phyloP scores from a whole-genome alignment of 2,329 filamentous ascomycete species.

The Aspergillus novofumigatus region DNA sequence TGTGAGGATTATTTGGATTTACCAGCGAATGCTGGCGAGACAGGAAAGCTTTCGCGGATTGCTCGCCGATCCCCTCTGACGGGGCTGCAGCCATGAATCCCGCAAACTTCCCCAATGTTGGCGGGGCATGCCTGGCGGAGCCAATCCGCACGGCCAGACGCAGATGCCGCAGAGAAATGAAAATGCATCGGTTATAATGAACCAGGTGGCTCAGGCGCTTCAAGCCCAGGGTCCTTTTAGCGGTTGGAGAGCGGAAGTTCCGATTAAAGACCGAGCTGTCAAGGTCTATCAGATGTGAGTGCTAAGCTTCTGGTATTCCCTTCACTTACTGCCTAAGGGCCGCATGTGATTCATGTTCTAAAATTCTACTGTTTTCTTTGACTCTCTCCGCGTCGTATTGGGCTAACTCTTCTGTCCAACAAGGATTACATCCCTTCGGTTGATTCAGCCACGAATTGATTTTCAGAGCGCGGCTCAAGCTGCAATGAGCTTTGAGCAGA shows the following conservation, averaged over 20 bases:
- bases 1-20: slow-evolving; percentile 7
- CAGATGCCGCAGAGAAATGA: slow-evolving; percentile 30
- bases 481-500: slow-evolving; percentile 43
- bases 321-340: not conserved
- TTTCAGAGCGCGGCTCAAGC: slow-evolving; percentile 36
- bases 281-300: slow-evolving; percentile 45
- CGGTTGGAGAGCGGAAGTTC: slow-evolving; percentile 44
- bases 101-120: slow-evolving; percentile 36
- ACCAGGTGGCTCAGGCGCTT: slow-evolving; percentile 37
- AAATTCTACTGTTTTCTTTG: not conserved
- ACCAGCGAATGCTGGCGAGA: slow-evolving; percentile 36
- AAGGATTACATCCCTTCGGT: slow-evolving; percentile 44
- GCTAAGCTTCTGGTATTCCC: not conserved
- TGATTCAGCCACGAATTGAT: slow-evolving; percentile 42
- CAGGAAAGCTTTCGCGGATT: slow-evolving; percentile 27
- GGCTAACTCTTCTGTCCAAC: slow-evolving; percentile 7
- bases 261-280: slow-evolving; percentile 35
- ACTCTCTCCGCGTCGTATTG: not conserved
- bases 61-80: slow-evolving; percentile 34
- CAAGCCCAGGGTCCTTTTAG: slow-evolving; percentile 39
- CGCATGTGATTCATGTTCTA: not conserved
- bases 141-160: slow-evolving; percentile 31
- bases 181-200: slow-evolving; percentile 34
- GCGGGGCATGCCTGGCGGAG: slow-evolving; percentile 32
- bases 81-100: slow-evolving; percentile 42